Conservation (phyloP, 163 green algal genomes). For the Trebouxiophyceae sp. region DNA sequence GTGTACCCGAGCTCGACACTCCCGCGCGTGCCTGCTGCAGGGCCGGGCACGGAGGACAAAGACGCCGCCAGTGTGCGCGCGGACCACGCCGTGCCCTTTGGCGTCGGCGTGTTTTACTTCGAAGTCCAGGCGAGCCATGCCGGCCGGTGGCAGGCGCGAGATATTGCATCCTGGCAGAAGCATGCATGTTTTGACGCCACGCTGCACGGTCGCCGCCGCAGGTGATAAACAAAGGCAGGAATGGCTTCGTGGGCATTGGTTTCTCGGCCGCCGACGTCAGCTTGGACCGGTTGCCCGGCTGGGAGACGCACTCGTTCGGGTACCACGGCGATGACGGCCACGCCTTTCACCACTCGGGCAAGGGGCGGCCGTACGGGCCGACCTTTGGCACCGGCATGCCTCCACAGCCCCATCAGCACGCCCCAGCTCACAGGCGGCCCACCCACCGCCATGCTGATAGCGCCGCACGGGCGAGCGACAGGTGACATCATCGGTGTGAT, state of each 20-base stretch:
- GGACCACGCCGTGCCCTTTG: constrained; percentile 52
- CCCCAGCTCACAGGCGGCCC: neutral
- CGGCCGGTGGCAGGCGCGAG: too few species aligned
- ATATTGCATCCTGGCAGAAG: too few species aligned
- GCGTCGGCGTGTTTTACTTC: constrained; percentile 74
- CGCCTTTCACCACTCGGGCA: constrained; percentile 54
- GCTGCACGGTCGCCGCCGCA: neutral
- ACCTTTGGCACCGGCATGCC: constrained; percentile 42
- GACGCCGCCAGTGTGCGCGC: constrained; percentile 68
- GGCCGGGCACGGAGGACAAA: constrained; percentile 53
- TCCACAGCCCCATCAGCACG: neutral
- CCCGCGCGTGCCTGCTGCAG: too few species aligned
- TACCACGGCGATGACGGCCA: constrained; percentile 87
- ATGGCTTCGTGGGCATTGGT: constrained; percentile 58
- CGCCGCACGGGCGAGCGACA: constrained; percentile 3
- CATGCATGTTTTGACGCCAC: too few species aligned
- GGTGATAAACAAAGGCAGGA: constrained; percentile 44
- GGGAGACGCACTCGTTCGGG: constrained; percentile 72
- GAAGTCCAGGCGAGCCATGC: constrained; percentile 53
- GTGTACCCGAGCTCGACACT: too few species aligned
- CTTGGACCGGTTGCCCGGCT: constrained; percentile 65
- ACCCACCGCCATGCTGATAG: neutral
- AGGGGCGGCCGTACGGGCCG: constrained; percentile 59
- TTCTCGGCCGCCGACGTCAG: constrained; percentile 59
- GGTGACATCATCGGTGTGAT: constrained; percentile 69